phyloP scores from a whole-genome alignment of 2,329 filamentous ascomycete genomes.

The Diaporthe longicolla region DNA sequence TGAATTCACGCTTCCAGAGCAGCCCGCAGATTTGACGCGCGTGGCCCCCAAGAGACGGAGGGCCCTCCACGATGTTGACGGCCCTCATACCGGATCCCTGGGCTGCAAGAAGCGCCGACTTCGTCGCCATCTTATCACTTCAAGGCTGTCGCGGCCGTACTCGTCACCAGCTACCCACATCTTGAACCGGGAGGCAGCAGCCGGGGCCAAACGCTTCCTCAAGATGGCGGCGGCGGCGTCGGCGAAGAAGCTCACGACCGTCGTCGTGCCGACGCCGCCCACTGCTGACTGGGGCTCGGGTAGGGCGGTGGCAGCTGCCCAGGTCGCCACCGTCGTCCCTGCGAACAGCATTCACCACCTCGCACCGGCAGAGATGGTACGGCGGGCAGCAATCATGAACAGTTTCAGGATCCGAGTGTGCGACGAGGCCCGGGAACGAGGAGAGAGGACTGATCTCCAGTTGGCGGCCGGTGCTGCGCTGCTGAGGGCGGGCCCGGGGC shows the following conservation, averaged over 20 bases:
- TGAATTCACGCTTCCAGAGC: neutral
- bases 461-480: constrained; percentile 52
- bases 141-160: constrained; percentile 77
- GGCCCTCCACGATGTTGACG: constrained; percentile 71
- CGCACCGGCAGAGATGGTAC: constrained; percentile 60
- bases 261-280: constrained; percentile 41
- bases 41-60: constrained; percentile 63
- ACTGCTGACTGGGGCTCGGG: constrained; percentile 22
- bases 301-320: neutral
- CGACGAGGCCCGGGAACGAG: constrained; percentile 52
- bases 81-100: constrained; percentile 63
- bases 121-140: constrained; percentile 75
- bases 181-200: constrained; percentile 69
- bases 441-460: constrained; percentile 51
- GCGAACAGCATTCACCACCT: constrained; percentile 40
- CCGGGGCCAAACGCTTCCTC: constrained; percentile 63
- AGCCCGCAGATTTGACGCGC: neutral
- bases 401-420: constrained; percentile 64
- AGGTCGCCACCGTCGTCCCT: constrained; percentile 30
- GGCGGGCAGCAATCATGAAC: constrained; percentile 78
- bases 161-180: constrained; percentile 80
- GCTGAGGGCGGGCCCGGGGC: constrained; percentile 46
- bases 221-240: constrained; percentile 62
- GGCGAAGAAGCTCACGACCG: constrained; percentile 47
- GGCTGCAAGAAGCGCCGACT: constrained; percentile 77